phyloP scores from a whole-genome alignment of 2,329 filamentous ascomycete species.

The Colletotrichum scovillei region DNA sequence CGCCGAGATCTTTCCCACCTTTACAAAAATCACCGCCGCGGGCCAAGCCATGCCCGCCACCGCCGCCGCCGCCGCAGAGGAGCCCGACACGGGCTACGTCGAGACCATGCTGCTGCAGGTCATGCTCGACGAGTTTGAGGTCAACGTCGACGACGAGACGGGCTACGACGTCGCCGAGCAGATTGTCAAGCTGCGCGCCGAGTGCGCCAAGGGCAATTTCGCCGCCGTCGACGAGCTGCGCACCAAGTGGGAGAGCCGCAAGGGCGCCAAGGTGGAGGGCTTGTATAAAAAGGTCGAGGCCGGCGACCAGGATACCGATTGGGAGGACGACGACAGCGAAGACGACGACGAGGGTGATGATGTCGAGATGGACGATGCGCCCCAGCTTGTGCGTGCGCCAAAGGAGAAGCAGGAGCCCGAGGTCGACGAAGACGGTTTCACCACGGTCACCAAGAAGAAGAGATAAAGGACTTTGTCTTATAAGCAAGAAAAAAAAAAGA shows the following conservation, averaged over 20 bases:
- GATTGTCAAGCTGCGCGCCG: constrained; percentile 75
- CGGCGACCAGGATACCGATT: constrained; percentile 69
- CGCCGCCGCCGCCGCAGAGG: constrained; percentile 46
- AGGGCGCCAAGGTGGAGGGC: constrained; percentile 66
- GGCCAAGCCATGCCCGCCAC: constrained; percentile 43
- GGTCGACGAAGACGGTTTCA: constrained; percentile 86
- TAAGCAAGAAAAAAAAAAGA: neutral
- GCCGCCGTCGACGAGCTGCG: constrained; percentile 73
- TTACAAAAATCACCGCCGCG: constrained; percentile 54
- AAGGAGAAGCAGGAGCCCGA: constrained; percentile 76
- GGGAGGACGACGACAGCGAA: constrained; percentile 70
- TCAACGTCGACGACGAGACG: constrained; percentile 90
- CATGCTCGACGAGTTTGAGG: constrained; percentile 96
- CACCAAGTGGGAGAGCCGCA: constrained; percentile 69
- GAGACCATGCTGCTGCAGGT: constrained; percentile 89
- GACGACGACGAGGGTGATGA: constrained; percentile 63
- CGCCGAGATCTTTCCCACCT: constrained; percentile 81
- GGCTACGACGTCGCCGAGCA: constrained; percentile 78
- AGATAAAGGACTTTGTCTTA: constrained; percentile 52
- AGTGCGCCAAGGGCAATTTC: constrained; percentile 74
- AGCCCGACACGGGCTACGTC: constrained; percentile 80
- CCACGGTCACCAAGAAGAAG: constrained; percentile 78
- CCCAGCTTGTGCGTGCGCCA: constrained; percentile 64
- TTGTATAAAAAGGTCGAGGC: constrained; percentile 67
- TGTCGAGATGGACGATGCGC: constrained; percentile 77